Conservation (phyloP, 768 basidiomycete species). For the Lactifluus piperatus region DNA sequence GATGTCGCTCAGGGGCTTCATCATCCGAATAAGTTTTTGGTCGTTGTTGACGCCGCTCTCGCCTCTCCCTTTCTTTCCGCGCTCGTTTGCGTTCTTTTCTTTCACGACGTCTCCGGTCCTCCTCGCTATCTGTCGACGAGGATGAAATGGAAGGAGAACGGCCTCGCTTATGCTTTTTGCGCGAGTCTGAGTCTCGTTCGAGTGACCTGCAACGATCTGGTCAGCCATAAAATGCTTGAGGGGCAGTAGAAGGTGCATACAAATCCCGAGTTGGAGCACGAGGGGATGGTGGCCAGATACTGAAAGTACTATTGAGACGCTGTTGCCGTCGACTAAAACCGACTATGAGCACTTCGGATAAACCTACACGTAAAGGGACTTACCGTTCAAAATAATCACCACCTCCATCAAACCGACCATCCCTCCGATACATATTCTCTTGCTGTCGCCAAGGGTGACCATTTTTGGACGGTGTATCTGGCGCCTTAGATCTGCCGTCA, state of each 20-base stretch:
- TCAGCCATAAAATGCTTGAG: background rate
- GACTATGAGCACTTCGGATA: constrained; percentile 1
- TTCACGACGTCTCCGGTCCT: constrained; percentile 47
- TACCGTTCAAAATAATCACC: constrained; percentile 66
- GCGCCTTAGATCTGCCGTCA: background rate
- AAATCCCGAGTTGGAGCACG: constrained; percentile 50
- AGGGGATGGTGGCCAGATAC: constrained; percentile 81
- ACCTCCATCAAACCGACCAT: constrained; percentile 31
- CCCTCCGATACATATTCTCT: constrained; percentile 39
- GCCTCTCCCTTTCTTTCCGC: constrained; percentile 40
- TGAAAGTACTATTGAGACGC: constrained; percentile 45
- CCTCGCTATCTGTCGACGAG: constrained; percentile 41
- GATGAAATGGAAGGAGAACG: constrained; percentile 36
- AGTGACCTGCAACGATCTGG: constrained; percentile 38
- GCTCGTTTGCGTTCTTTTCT: constrained; percentile 52
- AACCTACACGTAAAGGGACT: constrained; percentile 20
- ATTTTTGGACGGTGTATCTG: constrained; percentile 20
- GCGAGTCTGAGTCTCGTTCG: constrained; percentile 41
- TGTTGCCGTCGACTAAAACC: constrained; percentile 56
- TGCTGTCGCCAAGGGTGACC: constrained; percentile 38
- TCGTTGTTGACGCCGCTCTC: constrained; percentile 28
- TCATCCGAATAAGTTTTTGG: constrained; percentile 21
- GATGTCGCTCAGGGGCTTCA: constrained; percentile 24
- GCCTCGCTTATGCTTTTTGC: constrained; percentile 44
- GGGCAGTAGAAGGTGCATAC: constrained; percentile 32